These are phyloP conservation scores for Chaetomiaceae sp. DNA, from an alignment of 2,329 filamentous ascomycete genomes.

Conservation along the genomic window DNA sequence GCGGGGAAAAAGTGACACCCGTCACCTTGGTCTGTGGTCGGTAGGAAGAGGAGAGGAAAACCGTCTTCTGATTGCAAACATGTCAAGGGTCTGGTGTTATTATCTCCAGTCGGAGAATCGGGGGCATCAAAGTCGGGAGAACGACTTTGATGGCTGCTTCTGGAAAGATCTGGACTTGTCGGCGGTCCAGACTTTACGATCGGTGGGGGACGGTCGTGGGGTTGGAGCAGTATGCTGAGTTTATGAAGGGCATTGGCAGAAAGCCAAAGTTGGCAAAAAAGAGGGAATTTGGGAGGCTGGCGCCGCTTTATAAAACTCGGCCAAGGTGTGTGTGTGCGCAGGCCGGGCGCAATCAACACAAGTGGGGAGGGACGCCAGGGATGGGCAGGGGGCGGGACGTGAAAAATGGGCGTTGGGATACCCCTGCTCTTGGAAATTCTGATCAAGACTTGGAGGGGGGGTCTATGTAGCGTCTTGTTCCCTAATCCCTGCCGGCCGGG, in stretches of 20 bases:
- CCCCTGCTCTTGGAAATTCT: constrained; percentile 16
- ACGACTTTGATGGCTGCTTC: constrained; percentile 35
- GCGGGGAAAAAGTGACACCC: constrained; percentile 44
- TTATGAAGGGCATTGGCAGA: constrained; percentile 24
- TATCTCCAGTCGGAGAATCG: constrained; percentile 36
- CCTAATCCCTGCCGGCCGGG: constrained; percentile 9
- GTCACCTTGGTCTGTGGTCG: constrained; percentile 61
- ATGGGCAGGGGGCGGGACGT: constrained; percentile 4
- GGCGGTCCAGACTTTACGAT: constrained; percentile 32
- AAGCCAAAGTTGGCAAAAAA: constrained; percentile 26
- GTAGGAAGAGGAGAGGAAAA: constrained; percentile 52
- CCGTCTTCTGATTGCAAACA: constrained; percentile 54
- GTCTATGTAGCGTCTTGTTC: constrained; percentile 5
- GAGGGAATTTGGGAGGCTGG: constrained; percentile 24
- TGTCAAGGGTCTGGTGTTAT: constrained; percentile 44
- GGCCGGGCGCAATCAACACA: constrained; percentile 15
- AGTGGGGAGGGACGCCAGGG: constrained; percentile 2
- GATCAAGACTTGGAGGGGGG: constrained; percentile 15
- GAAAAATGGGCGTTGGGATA: constrained; percentile 6
- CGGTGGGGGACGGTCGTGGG: constrained; percentile 14
- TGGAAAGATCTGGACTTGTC: constrained; percentile 39
- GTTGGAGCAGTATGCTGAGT: constrained; percentile 9
- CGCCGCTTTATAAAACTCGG: constrained; percentile 18
- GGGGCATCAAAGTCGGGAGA: constrained; percentile 36
- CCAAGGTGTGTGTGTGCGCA: constrained; percentile 19